Evolutionary conservation across 83 land plant genomes (phyloP).

Genomic region (Thuja plicata): DNA sequence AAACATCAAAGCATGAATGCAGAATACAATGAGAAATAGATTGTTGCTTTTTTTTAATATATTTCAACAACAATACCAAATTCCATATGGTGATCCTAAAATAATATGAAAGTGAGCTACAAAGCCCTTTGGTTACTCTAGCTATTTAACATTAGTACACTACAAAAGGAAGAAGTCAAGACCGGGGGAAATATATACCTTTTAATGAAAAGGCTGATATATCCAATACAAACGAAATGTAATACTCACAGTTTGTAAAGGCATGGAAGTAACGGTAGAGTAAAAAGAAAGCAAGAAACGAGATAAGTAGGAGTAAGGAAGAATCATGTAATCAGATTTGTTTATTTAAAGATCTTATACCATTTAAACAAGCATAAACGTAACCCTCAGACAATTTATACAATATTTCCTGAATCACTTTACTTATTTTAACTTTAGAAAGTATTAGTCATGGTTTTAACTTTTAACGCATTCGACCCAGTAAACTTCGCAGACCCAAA

Average conservation of each 20-base stretch:
- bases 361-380: not conserved
- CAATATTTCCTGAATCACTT: not conserved
- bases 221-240: not conserved
- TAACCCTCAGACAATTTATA: not conserved
- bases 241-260: not conserved
- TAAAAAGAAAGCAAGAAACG: too few species aligned
- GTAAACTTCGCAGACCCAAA: too few species aligned
- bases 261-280: too few species aligned
- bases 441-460: not conserved
- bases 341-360: too few species aligned
- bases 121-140: not conserved
- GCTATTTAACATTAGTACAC: not conserved
- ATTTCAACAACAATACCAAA: not conserved
- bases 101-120: not conserved
- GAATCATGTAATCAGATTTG: too few species aligned
- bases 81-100: not conserved
- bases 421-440: not conserved
- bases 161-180: not conserved
- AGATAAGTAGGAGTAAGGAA: too few species aligned
- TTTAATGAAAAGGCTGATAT: not conserved
- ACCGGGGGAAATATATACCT: too few species aligned
- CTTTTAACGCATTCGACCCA: too few species aligned
- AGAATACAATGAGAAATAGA: not conserved
- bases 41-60: too few species aligned
- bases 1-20: not conserved